Conservation (phyloP, 139 green algal genomes). For the Chlorella sp. region DNA sequence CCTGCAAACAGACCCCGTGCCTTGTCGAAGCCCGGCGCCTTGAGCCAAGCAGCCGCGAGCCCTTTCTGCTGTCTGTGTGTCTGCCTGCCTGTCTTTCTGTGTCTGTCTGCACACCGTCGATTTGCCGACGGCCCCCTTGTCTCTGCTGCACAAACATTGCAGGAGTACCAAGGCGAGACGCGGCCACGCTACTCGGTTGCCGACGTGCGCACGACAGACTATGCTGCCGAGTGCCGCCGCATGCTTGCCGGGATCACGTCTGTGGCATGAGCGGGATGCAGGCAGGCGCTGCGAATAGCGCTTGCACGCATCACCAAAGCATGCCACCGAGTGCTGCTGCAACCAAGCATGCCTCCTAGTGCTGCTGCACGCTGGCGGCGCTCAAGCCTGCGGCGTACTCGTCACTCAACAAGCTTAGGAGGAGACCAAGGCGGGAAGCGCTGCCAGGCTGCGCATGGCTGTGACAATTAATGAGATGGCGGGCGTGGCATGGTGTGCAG, state of each 20-base stretch:
- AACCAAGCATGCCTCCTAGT: conserved; percentile 54
- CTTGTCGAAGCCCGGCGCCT: no score
- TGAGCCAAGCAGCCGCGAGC: no score
- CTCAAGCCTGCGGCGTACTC: conserved; percentile 21
- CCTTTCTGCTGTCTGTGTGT: not conserved
- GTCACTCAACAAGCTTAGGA: no score
- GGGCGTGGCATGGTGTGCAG: no score
- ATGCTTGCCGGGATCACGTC: conserved; percentile 53
- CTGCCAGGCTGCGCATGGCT: no score
- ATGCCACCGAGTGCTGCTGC: no score
- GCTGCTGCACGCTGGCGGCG: conserved; percentile 49
- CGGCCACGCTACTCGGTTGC: conserved; percentile 64
- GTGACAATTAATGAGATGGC: no score
- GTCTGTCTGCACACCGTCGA: not conserved
- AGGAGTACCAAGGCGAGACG: conserved; percentile 81
- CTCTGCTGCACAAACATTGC: not conserved
- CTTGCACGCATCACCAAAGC: no score
- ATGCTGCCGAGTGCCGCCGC: conserved; percentile 50
- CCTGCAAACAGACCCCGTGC: no score
- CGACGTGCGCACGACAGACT: conserved; percentile 61
- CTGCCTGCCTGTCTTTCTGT: not conserved
- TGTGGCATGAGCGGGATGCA: not conserved
- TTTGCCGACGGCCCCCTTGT: not conserved
- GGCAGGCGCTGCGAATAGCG: no score
- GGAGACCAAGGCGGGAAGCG: no score